These are phyloP conservation scores for Morella rubra DNA, from an alignment of 306 rosid genomes.

Conservation along the genomic window DNA sequence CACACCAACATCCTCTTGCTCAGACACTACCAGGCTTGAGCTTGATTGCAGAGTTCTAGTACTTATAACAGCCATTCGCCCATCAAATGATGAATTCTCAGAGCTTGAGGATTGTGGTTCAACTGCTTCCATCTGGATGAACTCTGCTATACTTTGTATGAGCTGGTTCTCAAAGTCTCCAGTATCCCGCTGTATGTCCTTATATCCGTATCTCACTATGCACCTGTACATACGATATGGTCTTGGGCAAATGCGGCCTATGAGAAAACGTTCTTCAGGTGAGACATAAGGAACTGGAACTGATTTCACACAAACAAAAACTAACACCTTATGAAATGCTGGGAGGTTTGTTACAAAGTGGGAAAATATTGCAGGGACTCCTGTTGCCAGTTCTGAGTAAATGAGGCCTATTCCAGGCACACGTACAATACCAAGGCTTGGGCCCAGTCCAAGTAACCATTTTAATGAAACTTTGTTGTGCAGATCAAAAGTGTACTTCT, in stretches of 20 bases:
- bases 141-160: conserved; percentile 77
- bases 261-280: conserved; percentile 82
- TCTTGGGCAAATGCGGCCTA: conserved; percentile 77
- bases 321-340: conserved; percentile 80
- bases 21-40: conserved; percentile 46
- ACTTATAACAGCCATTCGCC: conserved; percentile 86
- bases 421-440: conserved; percentile 86
- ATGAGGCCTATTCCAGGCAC: conserved; percentile 92
- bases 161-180: conserved; percentile 83
- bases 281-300: conserved; percentile 85
- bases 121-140: conserved; percentile 79
- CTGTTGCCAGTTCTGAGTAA: conserved; percentile 79
- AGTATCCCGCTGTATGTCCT: conserved; percentile 76
- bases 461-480: conserved; percentile 85
- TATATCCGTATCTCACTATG: conserved; percentile 81
- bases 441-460: conserved; percentile 86
- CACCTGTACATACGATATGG: conserved; percentile 86
- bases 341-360: conserved; percentile 92
- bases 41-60: conserved; percentile 44
- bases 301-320: conserved; percentile 82
- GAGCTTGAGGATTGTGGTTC: conserved; percentile 65
- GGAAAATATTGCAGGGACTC: conserved; percentile 84
- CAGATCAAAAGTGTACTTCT: conserved; percentile 71
- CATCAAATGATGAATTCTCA: conserved; percentile 61
- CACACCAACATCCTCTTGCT: conserved; percentile 41